A percentile compares a stretch with the other conserved stretches of the same genome.
These are phyloP conservation scores for Kluyveromyces aestuarii DNA, from an alignment of 805 yeast species.

Conservation along the genomic window DNA sequence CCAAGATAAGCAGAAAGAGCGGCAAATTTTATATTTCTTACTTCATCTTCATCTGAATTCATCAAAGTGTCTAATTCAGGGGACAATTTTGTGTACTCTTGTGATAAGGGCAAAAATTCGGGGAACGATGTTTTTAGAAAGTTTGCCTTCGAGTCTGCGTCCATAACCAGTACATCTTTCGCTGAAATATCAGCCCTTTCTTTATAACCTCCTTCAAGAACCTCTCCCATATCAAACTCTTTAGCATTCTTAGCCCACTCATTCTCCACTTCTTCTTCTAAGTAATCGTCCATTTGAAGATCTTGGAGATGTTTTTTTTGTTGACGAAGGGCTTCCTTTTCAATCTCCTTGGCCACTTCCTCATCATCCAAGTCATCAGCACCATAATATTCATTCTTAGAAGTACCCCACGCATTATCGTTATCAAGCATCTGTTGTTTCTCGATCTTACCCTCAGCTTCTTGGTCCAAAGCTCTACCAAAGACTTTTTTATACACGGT, in stretches of 20 bases:
- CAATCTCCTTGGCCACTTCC: conserved; percentile 67
- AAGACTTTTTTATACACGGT: conserved; percentile 32
- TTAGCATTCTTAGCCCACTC: conserved; percentile 66
- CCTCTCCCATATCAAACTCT: conserved; percentile 36
- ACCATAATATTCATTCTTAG: conserved; percentile 41
- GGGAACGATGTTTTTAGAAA: conserved; percentile 62
- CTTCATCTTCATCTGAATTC: conserved; percentile 24
- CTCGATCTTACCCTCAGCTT: conserved; percentile 22
- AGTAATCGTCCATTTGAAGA: conserved; percentile 61
- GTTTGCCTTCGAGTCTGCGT: conserved; percentile 41
- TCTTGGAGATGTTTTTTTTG: conserved; percentile 76
- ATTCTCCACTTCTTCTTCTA: conserved; percentile 61
- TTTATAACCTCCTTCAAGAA: conserved; percentile 22
- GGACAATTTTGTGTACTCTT: conserved; percentile 44
- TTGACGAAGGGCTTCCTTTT: conserved; percentile 78
- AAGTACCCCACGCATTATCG: conserved; percentile 40
- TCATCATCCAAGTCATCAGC: conserved; percentile 49
- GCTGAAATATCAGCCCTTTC: conserved; percentile 28
- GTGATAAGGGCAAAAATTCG: conserved; percentile 68
- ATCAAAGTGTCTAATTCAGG: conserved; percentile 34
- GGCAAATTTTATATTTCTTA: conserved; percentile 42
- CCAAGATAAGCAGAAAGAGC: conserved; percentile 78
- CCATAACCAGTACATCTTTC: conserved; percentile 41
- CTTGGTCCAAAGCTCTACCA: conserved; percentile 23
- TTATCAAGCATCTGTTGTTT: conserved; percentile 28